Evolutionary conservation across 306 rosid species (phyloP).

Genomic region (Prunus mira): DNA sequence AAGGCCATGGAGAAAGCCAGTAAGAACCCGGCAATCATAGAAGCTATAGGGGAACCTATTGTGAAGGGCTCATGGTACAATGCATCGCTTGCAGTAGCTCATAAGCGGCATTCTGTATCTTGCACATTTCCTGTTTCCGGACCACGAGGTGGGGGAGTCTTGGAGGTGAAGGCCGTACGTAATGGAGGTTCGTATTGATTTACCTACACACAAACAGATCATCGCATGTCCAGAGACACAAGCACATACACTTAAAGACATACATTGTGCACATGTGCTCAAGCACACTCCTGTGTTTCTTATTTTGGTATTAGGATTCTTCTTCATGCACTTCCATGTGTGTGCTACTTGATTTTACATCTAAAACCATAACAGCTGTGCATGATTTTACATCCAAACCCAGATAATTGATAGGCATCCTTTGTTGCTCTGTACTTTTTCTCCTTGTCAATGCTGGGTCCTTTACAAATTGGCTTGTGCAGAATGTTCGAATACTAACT

Average conservation of each 20-base stretch:
- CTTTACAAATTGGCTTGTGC: background rate
- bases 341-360: background rate
- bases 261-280: background rate
- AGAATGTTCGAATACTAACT: background rate
- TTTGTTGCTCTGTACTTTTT: background rate
- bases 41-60: slow-evolving; percentile 89
- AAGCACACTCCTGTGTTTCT: background rate
- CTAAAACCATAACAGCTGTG: background rate
- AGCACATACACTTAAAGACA: background rate
- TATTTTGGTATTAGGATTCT: background rate
- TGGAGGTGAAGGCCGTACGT: slow-evolving; percentile 85
- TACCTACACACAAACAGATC: background rate
- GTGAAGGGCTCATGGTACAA: slow-evolving; percentile 91
- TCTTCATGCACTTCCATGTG: background rate
- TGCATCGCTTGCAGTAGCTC: slow-evolving; percentile 94
- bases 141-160: slow-evolving; percentile 72
- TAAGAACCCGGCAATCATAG: slow-evolving; percentile 55
- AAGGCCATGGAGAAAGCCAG: slow-evolving; percentile 81
- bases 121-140: slow-evolving; percentile 91
- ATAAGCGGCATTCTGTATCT: slow-evolving; percentile 78
- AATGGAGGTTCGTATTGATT: slow-evolving; percentile 60
- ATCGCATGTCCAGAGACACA: background rate
- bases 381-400: background rate
- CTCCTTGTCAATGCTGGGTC: background rate
- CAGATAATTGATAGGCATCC: background rate